Evolutionary conservation across 106 monocot genomes (phyloP), one percentile per base, ranked within the genome.

Genomic region (Allium cepa): DNA sequence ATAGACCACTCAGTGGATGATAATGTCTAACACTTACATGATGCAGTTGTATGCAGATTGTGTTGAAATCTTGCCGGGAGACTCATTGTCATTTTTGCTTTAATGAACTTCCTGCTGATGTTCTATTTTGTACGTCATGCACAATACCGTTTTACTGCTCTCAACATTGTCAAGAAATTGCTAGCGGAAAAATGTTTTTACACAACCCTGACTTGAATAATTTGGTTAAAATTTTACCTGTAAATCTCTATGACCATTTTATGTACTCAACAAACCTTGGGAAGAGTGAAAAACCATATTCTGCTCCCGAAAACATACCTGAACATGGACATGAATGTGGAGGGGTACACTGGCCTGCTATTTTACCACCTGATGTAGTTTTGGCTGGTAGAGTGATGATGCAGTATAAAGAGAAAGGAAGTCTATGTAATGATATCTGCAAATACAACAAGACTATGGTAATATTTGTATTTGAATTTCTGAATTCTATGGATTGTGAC

Each of bases 271-370:
- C 64, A 9, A 71, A 56, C 56, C 4, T 36, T 63, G 26, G 12
- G 47, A 64, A 49, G 26, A 17, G 17, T 62, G 26, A 22, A 60
- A 15, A 12, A 52, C 16, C 14, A 47, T 28, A 77, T 70, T 52
- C 53, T 65, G 36, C 57, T 49, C 45, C 62, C 72, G 9, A 66
- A 50, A 63, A 73, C 27, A 47, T 78, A 67, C 68, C 77, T 62
- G 96, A 97, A 76, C 96, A 97, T 75, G 69, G 60, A 62, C 92
- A 97, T 83, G 96, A 97, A 84, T 97, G 96, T 84, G 84, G 86
- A 70, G 96, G 96, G 22, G 53, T 70, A 60, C 80, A 84, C 70
- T 97, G 96, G 96, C 51, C 96, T 72, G 80, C 71, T 71, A 86
- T 92, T 67, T 80, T 97, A 56, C 96, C 96, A 67, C 10, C 82